These are phyloP conservation scores for Penicillium brevicompactum DNA, from an alignment of 2,329 filamentous ascomycete genomes.

Conservation along the genomic window DNA sequence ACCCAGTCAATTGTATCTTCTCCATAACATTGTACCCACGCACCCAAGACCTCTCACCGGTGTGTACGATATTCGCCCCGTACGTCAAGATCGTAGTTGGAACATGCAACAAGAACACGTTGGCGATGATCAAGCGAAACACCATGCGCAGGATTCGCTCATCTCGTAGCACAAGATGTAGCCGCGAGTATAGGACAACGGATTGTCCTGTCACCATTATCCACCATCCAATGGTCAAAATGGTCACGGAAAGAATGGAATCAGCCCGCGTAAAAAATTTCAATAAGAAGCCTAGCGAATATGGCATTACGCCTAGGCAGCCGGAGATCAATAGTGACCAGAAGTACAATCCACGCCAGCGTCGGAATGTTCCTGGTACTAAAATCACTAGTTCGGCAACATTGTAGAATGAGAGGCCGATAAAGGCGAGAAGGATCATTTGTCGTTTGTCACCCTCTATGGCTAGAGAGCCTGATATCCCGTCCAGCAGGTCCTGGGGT, in stretches of 20 bases:
- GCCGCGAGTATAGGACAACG: constrained; percentile 63
- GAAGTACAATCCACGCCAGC: constrained; percentile 46
- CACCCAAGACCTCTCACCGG: constrained; percentile 30
- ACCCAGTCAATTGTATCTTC: constrained; percentile 48
- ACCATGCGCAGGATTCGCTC: constrained; percentile 52
- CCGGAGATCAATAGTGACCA: constrained; percentile 43
- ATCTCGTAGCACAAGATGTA: constrained; percentile 61
- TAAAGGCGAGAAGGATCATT: constrained; percentile 33
- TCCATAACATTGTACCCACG: constrained; percentile 49
- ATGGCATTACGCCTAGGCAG: constrained; percentile 39
- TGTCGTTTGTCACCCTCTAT: constrained; percentile 22
- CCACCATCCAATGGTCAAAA: constrained; percentile 59
- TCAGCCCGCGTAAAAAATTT: constrained; percentile 39
- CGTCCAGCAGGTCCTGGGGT: constrained; percentile 29
- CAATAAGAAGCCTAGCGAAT: constrained; percentile 47
- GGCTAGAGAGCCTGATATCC: constrained; percentile 33
- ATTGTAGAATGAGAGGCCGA: constrained; percentile 50
- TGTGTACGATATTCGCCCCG: constrained; percentile 36
- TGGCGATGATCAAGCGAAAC: constrained; percentile 60
- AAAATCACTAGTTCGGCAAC: constrained; percentile 47
- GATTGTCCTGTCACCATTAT: constrained; percentile 64
- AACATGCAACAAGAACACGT: constrained; percentile 56
- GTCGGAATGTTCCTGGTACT: constrained; percentile 42
- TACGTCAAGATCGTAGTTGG: constrained; percentile 59
- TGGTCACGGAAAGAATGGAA: constrained; percentile 39